phyloP scores from a whole-genome alignment of 2,329 filamentous ascomycete genomes.

The Calycina herbarum region DNA sequence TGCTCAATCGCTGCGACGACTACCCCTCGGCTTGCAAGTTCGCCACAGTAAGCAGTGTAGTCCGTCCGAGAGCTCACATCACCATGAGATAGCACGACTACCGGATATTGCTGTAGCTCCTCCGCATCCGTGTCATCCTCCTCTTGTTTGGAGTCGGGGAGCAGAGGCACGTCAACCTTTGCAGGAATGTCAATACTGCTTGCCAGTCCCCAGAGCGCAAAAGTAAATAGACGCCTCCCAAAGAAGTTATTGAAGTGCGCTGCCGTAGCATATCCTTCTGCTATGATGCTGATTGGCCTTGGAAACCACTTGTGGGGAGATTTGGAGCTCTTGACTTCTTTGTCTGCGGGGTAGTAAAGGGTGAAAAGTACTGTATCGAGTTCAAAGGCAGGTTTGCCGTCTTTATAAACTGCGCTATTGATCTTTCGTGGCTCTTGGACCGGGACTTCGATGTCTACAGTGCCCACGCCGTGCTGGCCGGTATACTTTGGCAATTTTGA shows the following conservation, averaged over 20 bases:
- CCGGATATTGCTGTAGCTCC: neutral
- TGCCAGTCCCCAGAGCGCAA: neutral
- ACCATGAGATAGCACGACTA: neutral
- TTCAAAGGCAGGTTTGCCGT: neutral
- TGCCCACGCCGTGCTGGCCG: neutral
- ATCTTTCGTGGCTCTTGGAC: neutral
- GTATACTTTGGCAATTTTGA: neutral
- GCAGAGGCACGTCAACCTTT: neutral
- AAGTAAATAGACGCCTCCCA: neutral
- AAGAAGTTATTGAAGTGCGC: neutral
- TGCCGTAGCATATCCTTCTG: neutral
- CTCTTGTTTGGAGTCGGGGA: neutral
- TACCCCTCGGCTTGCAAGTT: constrained; percentile 1
- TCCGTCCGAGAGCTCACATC: constrained; percentile 2
- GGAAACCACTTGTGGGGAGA: constrained; percentile 1
- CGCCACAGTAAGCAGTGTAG: neutral
- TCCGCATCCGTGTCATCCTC: neutral
- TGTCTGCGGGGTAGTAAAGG: neutral
- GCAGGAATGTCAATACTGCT: neutral
- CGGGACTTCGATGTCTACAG: neutral
- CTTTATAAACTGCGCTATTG: neutral
- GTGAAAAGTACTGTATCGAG: neutral
- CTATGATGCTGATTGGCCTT: neutral
- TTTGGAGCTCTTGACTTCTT: neutral
- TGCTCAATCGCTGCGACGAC: neutral